phyloP scores from a whole-genome alignment of 2,329 filamentous ascomycete genomes.

The Venturiaceae sp. region DNA sequence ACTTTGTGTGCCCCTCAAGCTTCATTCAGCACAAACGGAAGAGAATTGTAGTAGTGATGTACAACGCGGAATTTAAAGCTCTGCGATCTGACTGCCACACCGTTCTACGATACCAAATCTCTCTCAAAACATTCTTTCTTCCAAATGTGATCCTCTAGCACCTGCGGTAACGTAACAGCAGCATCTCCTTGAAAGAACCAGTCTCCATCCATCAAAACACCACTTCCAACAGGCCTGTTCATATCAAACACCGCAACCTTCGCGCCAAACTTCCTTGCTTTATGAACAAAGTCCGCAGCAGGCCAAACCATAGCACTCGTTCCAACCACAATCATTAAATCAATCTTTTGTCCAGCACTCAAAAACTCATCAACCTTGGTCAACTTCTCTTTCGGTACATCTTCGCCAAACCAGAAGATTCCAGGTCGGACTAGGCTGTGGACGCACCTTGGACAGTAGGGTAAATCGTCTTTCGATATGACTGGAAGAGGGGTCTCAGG shows the following conservation, averaged over 20 bases:
- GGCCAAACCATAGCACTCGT: constrained; percentile 16
- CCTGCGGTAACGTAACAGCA: constrained; percentile 41
- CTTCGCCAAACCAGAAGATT: constrained; percentile 15
- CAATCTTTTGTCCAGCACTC: constrained; percentile 8
- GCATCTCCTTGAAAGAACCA: constrained; percentile 55
- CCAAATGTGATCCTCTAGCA: constrained; percentile 25
- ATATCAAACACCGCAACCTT: constrained; percentile 16
- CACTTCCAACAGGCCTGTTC: constrained; percentile 3
- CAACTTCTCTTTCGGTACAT: background rate
- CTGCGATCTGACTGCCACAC: too few relatives aligned
- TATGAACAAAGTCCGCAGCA: constrained; percentile 14
- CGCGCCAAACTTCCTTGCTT: constrained; percentile 13
- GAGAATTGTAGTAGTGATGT: too few relatives aligned
- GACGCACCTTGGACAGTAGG: constrained; percentile 11
- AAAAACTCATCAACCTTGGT: background rate
- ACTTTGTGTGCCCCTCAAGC: too few relatives aligned
- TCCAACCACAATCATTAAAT: constrained; percentile 17
- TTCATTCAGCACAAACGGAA: too few relatives aligned
- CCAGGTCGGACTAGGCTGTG: constrained; percentile 14
- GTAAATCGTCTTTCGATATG: constrained; percentile 11
- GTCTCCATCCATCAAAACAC: constrained; percentile 22
- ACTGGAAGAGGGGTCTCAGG: constrained; percentile 10
- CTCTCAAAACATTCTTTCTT: too few relatives aligned
- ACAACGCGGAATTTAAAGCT: too few relatives aligned
- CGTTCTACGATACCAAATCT: too few relatives aligned